Base-by-base conservation (phyloP, 2,329 filamentous ascomycete genomes). In the Ampelomyces quisqualis region DNA sequence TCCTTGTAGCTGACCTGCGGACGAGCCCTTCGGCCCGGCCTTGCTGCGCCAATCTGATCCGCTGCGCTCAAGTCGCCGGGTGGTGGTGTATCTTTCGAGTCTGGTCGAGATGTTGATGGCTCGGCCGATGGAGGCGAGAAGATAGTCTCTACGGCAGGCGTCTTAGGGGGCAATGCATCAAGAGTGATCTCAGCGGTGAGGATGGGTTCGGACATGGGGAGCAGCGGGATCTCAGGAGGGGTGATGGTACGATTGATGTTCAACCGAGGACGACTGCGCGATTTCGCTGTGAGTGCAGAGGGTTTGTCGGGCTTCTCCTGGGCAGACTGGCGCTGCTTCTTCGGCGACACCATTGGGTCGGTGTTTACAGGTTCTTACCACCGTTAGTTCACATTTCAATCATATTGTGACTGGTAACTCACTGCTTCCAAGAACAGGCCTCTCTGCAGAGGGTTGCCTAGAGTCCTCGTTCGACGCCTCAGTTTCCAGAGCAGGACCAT, bases 351-450 rank as follows among this genome's bases (percentile, higher is more conserved):
- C 9, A 68, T 46, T 21, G 69, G 66, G 43, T 72, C 75, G n/a
- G 69, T 66, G 49, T 79, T 79, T 34, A 73, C 66, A 43, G 64
- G 74, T 66, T 77, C 76, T 78, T n/a, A n/a, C n/a, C n/a, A n/a
- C n/a, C n/a, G n/a, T n/a, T n/a, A n/a, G n/a, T n/a, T n/a, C n/a
- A n/a, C n/a, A n/a, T n/a, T n/a, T n/a, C n/a, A n/a, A n/a, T n/a
- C n/a, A n/a, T n/a, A n/a, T n/a, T n/a, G n/a, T n/a, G n/a, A n/a
- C n/a, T n/a, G n/a, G n/a, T 47, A 20, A 62, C 68, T 49, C 62
- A 71, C 69, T 76, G 46, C 70, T 69, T 29, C 67, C 66, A 18
- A 76, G 57, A 1, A 72, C 64, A 40, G 59, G 71, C 19, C 67
- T 52, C 11, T 58, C 53, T 10, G 58, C 53, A 13, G 54, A 58